Base-by-base conservation (phyloP, 208 protist species). In the Polymyxa betae region DNA sequence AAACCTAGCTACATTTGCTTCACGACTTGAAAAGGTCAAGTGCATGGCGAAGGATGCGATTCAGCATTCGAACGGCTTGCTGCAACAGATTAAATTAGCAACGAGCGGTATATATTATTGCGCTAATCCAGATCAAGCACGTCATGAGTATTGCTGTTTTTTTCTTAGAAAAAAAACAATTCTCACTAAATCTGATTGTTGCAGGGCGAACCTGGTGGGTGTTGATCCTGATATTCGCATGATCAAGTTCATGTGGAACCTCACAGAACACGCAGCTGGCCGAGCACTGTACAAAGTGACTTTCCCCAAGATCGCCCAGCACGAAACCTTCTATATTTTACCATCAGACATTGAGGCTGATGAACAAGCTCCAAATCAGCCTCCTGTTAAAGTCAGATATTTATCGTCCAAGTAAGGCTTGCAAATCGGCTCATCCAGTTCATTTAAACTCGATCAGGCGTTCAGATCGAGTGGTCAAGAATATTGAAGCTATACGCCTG, bases 161-260 rank as follows among this genome's bases (percentile, higher is more conserved):
- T 29, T 16, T 29, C 20, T 66, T 66, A 29, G 54, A 29, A 29
- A 66, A 32, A 16, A 32, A 29, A 66, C 54, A 29, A 16, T 16
- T 16, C 20, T 16, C 54, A 16, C 54, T 66, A 29, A 16, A 16
- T 29, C 20, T 66, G n/a, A n/a, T n/a, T n/a, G n/a, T 29, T 16
- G 54, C 29, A 66, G 54, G 54, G 16, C 54, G 54, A 29, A 66
- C 20, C 20, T 29, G 54, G 20, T 66, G 54, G 16, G 20, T 16
- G 54, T 66, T 29, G 29, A 66, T 16, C 54, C 54, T 16, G 54
- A 66, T 29, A 66, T 66, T 29, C 54, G 29, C 20, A 66, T 66
- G 54, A 29, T 66, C 20, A 66, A 66, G 54, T 66, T 32, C 54
- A 66, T 66, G 54, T 66, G 54, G 54, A 66, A 66, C 54, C 16